A percentile compares a stretch with the other conserved stretches of the same genome.
These are phyloP conservation scores for Cordyceps sp. DNA, from an alignment of 2,329 filamentous ascomycete genomes.

Conservation along the genomic window DNA sequence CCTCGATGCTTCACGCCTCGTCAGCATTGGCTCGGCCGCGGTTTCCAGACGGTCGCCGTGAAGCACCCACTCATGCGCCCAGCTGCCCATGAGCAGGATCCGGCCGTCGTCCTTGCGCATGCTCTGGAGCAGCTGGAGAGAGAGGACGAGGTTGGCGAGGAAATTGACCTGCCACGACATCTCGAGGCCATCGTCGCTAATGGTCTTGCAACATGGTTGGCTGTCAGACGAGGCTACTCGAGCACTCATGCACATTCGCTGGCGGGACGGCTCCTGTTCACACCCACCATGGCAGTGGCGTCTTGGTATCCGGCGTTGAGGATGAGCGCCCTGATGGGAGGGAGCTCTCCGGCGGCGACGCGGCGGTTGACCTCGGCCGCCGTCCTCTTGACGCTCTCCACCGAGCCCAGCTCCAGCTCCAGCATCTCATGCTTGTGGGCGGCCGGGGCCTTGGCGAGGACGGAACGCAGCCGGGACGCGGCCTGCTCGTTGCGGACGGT, in stretches of 20 bases:
- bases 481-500: constrained; percentile 15
- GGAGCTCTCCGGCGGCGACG: constrained; percentile 15
- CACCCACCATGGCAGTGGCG: constrained; percentile 9
- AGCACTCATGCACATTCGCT: too few species aligned
- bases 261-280: too few species aligned
- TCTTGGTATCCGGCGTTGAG: constrained; percentile 17
- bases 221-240: too few species aligned
- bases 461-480: constrained; percentile 11
- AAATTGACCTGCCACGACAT: constrained; percentile 17
- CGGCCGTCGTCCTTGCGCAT: constrained; percentile 12
- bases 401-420: constrained; percentile 14
- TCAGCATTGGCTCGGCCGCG: not conserved
- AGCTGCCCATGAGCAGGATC: constrained; percentile 14
- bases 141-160: constrained; percentile 13
- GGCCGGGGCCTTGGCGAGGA: constrained; percentile 7
- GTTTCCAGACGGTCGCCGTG: not conserved
- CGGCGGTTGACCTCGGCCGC: constrained; percentile 12
- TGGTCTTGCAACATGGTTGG: constrained; percentile 5
- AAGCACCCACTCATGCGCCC: constrained; percentile 18
- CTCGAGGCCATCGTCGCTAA: constrained; percentile 14
- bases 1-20: constrained; percentile 8
- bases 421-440: constrained; percentile 15
- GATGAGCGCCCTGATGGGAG: constrained; percentile 21
- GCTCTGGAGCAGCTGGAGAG: constrained; percentile 14
- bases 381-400: constrained; percentile 10